Conservation (phyloP, 2,329 filamentous ascomycete species). For the Alternaria dauci region DNA sequence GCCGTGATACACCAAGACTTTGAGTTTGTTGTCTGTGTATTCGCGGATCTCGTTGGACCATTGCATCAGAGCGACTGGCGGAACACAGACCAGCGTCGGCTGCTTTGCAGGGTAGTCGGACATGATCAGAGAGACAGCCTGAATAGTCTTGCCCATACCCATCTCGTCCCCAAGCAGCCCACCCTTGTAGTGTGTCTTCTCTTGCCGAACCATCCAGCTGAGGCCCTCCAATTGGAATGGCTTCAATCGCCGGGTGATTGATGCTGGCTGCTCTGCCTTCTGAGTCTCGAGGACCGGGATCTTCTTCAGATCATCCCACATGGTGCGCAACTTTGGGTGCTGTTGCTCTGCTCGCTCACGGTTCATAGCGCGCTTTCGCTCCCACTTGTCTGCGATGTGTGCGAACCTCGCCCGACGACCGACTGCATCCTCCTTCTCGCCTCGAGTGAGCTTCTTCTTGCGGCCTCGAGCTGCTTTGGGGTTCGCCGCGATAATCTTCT, state of each 20-base stretch:
- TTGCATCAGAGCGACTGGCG: conserved; percentile 93
- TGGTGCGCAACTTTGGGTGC: conserved; percentile 80
- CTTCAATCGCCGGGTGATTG: conserved; percentile 85
- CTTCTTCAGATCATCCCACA: conserved; percentile 82
- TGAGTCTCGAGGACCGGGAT: conserved; percentile 71
- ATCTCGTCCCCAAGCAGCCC: conserved; percentile 96
- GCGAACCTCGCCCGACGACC: conserved; percentile 37
- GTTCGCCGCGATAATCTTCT: conserved; percentile 20
- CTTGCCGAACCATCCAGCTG: conserved; percentile 93
- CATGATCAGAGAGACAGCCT: conserved; percentile 97
- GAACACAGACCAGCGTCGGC: conserved; percentile 87
- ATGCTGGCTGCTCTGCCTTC: conserved; percentile 73
- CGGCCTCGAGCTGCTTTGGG: conserved; percentile 21
- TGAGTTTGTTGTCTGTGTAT: conserved; percentile 87
- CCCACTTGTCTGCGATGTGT: conserved; percentile 51
- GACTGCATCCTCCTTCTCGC: conserved; percentile 31
- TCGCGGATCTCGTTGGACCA: conserved; percentile 71
- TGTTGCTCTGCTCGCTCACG: conserved; percentile 74
- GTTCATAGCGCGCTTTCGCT: conserved; percentile 59
- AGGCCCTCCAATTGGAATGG: conserved; percentile 93
- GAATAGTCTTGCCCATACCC: conserved; percentile 98
- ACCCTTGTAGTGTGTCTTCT: conserved; percentile 83
- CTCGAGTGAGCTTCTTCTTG: conserved; percentile 40
- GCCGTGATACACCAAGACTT: conserved; percentile 89
- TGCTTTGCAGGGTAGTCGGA: conserved; percentile 87